A percentile compares a stretch with the other conserved stretches of the same genome.
Evolutionary conservation across 2,329 filamentous ascomycete species (phyloP).

Genomic region (Clarireedia monteithiana): DNA sequence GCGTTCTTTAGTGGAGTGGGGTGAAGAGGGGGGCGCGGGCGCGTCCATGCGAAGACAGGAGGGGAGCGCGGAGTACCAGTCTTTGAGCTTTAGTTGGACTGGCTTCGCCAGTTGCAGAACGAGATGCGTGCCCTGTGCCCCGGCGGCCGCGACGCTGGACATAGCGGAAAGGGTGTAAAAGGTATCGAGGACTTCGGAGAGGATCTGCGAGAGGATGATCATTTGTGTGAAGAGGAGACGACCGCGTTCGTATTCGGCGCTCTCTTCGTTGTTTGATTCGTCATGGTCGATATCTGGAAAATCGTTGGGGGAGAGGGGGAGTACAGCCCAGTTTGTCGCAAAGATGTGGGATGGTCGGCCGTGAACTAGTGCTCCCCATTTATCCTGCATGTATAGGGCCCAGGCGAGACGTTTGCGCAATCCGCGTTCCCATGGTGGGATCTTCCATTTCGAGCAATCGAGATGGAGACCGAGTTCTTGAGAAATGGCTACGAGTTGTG

Average conservation of each 20-base stretch:
- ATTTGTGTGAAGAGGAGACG: constrained; percentile 67
- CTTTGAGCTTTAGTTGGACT: constrained; percentile 73
- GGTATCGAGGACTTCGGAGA: constrained; percentile 73
- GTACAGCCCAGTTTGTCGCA: constrained; percentile 68
- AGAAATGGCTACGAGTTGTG: constrained; percentile 76
- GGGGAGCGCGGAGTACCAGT: constrained; percentile 69
- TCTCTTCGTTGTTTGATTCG: constrained; percentile 52
- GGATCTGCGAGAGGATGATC: constrained; percentile 65
- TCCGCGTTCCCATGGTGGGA: constrained; percentile 80
- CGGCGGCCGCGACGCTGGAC: constrained; percentile 57
- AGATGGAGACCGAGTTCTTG: constrained; percentile 86
- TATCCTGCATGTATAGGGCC: constrained; percentile 92
- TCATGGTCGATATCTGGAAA: constrained; percentile 67
- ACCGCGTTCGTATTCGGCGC: constrained; percentile 56
- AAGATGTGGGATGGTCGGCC: constrained; percentile 74
- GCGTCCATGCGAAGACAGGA: constrained; percentile 58
- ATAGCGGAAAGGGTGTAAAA: constrained; percentile 78
- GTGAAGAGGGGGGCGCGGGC: constrained; percentile 37
- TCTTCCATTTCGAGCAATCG: constrained; percentile 80
- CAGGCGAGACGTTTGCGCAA: constrained; percentile 79
- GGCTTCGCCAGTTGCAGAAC: constrained; percentile 72
- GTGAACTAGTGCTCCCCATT: constrained; percentile 80
- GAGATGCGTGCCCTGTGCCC: constrained; percentile 61
- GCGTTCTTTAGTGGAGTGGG: constrained; percentile 32
- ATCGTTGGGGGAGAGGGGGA: constrained; percentile 54